Evolutionary conservation across 805 yeast species (phyloP), one percentile per base, ranked within the genome.

Genomic region (Vanderwaltozyma verrucispora): DNA sequence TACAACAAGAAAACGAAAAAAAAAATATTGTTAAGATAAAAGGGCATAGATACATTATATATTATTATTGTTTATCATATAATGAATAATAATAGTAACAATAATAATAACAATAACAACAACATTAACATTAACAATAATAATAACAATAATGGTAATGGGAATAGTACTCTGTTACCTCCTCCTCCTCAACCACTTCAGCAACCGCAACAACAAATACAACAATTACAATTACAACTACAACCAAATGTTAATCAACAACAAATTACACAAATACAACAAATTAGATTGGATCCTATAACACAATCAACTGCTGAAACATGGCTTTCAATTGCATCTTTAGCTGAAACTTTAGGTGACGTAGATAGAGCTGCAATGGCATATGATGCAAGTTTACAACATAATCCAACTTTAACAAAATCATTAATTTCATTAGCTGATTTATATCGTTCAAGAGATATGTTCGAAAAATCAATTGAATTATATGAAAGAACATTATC

Each of bases 391-490:
- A 94, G 95, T 9, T 67, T 92, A 42, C 75, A 88, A 53, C 86
- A 83, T 60, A 74, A 82, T 28, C 95, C 95, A 27, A 80, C 81
- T 60, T 80, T 86, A 44, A 77, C 94, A 2, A 85, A 82, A 39
- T 88, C 92, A 2, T 66, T 89, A 43, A 81, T 87, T 33, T 80
- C 85, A 37, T 64, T 89, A 44, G 97, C 96, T 35, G 86, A 85
- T 58, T 71, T 86, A 23, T 89, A 86, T 62, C 75, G 96, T 37
- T 76, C 88, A 15, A 69, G 87, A 43, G 96, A 89, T 58, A 83
- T 83, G 59, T 92, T 87, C 52, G 81, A 85, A 47, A 85, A 85
- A 57, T 97, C 97, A 12, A 94, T 95, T 12, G 96, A 89, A 58
- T 72, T 86, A 45, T 89, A 86, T 63, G 92, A 89, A 60, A 74